phyloP scores from a whole-genome alignment of 768 basidiomycete species.

The Termitomyces sp. region DNA sequence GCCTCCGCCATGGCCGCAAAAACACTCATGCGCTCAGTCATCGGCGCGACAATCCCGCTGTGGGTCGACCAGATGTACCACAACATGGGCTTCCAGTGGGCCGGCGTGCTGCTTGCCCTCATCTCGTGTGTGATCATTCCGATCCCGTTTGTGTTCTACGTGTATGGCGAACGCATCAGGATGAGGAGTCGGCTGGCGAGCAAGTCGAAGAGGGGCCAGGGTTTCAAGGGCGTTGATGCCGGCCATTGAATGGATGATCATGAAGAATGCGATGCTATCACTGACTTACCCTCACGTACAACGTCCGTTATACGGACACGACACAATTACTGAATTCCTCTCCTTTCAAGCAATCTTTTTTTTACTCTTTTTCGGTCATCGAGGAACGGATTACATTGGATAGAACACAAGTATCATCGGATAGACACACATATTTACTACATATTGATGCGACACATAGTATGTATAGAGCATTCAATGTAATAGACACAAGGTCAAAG shows the following conservation, averaged over 20 bases:
- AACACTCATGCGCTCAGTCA: constrained; percentile 34
- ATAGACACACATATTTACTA: not conserved
- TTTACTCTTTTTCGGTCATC: not conserved
- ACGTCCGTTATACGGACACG: not conserved
- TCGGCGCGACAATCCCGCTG: constrained; percentile 36
- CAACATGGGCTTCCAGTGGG: constrained; percentile 37
- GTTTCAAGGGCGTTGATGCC: not conserved
- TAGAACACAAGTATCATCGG: too few species aligned
- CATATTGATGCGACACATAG: not conserved
- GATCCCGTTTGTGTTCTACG: constrained; percentile 37
- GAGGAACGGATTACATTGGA: not conserved
- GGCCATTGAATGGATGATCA: not conserved
- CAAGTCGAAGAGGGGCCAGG: constrained; percentile 4
- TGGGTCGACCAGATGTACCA: constrained; percentile 40
- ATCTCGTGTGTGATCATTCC: constrained; percentile 29
- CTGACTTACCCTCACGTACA: not conserved
- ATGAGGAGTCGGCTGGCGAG: constrained; percentile 6
- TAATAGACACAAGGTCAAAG: too few species aligned
- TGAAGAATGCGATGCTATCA: not conserved
- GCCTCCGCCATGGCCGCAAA: constrained; percentile 45
- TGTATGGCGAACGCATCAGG: constrained; percentile 39
- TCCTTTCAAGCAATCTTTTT: not conserved
- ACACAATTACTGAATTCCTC: not conserved
- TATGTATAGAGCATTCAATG: too few species aligned
- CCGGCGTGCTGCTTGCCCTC: constrained; percentile 31